These are phyloP conservation scores for Zygoascus biomembranicola DNA, from an alignment of 805 yeast species.

Conservation along the genomic window DNA sequence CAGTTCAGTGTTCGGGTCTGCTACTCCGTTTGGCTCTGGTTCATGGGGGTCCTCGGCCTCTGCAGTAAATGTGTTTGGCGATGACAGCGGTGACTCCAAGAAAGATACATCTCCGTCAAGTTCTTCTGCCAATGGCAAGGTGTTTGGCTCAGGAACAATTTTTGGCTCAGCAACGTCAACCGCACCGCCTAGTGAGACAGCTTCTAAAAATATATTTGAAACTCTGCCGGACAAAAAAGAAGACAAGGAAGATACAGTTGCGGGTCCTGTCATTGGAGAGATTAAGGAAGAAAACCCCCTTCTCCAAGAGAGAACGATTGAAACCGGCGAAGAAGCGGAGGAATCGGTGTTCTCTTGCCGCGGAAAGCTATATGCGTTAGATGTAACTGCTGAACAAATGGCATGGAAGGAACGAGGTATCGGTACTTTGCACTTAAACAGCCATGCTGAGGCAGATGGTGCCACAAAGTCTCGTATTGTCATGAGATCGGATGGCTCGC, in stretches of 20 bases:
- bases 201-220: background rate
- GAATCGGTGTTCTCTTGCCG: slow-evolving; percentile 55
- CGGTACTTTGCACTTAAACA: slow-evolving; percentile 77
- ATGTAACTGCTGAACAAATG: slow-evolving; percentile 50
- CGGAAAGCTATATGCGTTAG: slow-evolving; percentile 71
- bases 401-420: slow-evolving; percentile 98
- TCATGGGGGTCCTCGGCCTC: slow-evolving; percentile 13
- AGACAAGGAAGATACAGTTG: background rate
- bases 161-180: background rate
- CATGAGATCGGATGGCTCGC: slow-evolving; percentile 84
- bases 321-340: slow-evolving; percentile 91
- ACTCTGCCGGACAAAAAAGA: background rate
- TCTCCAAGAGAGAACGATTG: slow-evolving; percentile 33
- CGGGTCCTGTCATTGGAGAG: background rate
- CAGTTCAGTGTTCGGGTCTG: slow-evolving; percentile 9
- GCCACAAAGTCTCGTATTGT: slow-evolving; percentile 52
- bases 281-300: background rate
- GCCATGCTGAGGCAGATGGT: slow-evolving; percentile 20
- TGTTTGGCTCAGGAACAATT: slow-evolving; percentile 16
- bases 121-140: slow-evolving; percentile 3
- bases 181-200: background rate
- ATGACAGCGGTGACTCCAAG: background rate
- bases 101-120: background rate
- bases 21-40: slow-evolving; percentile 6
- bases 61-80: background rate